Evolutionary conservation across 257 asterid species (phyloP).

Genomic region (Gardenia jasminoides): DNA sequence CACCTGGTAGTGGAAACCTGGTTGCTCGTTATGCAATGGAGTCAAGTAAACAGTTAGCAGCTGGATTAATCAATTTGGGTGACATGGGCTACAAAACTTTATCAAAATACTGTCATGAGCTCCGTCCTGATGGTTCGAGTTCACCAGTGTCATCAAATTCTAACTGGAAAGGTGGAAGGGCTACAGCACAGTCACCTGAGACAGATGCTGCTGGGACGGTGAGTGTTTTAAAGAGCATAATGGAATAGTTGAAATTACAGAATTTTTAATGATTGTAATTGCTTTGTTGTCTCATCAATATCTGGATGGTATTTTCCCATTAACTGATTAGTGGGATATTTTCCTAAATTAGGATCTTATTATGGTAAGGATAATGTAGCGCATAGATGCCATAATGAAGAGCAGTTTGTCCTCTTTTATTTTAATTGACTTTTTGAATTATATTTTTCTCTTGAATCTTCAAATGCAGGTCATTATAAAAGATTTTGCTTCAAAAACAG

Average conservation of each 20-base stretch:
- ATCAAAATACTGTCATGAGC: constrained; percentile 48
- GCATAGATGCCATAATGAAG: background rate
- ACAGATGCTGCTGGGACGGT: constrained; percentile 49
- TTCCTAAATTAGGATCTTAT: background rate
- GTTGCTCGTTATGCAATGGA: constrained; percentile 59
- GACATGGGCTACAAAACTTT: constrained; percentile 48
- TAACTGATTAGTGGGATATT: background rate
- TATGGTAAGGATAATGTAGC: background rate
- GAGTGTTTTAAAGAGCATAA: constrained; percentile 17
- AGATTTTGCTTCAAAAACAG: constrained; percentile 38
- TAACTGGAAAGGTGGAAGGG: constrained; percentile 44
- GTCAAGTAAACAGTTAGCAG: constrained; percentile 49
- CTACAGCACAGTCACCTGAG: constrained; percentile 35
- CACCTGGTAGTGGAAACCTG: constrained; percentile 47
- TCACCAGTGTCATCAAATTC: constrained; percentile 38
- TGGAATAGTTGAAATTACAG: background rate
- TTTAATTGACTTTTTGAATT: background rate
- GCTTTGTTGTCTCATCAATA: background rate
- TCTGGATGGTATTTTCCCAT: background rate
- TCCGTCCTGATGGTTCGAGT: constrained; percentile 46
- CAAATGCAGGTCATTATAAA: constrained; percentile 41
- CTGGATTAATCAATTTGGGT: constrained; percentile 49
- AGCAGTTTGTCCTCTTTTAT: background rate
- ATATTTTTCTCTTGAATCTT: constrained; percentile 11
- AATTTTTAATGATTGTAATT: background rate